These are phyloP conservation scores for Phytophthora litchii DNA, from an alignment of 352 stramenopile genomes.

Conservation along the genomic window DNA sequence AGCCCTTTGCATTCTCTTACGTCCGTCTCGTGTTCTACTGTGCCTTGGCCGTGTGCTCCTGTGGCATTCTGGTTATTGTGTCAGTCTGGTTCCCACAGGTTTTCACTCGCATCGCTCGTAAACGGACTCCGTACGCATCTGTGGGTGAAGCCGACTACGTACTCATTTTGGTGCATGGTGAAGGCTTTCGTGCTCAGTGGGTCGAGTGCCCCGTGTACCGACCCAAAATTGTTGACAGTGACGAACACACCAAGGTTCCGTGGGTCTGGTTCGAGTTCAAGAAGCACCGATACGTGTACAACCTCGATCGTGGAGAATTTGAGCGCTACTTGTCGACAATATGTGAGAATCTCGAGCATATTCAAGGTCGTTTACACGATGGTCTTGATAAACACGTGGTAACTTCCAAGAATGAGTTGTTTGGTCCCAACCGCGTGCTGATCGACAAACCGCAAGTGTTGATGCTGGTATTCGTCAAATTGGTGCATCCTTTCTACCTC, in stretches of 20 bases:
- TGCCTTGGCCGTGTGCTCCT: constrained; percentile 33
- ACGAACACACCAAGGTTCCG: not conserved
- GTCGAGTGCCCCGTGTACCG: constrained; percentile 48
- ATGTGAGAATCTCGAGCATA: constrained; percentile 35
- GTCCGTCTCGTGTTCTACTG: constrained; percentile 42
- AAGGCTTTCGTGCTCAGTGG: constrained; percentile 45
- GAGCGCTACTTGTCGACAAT: constrained; percentile 52
- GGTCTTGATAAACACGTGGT: constrained; percentile 36
- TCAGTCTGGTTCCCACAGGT: constrained; percentile 71
- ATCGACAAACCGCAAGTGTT: constrained; percentile 45
- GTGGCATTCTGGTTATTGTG: constrained; percentile 39
- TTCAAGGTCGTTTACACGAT: constrained; percentile 24
- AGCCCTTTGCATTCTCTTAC: constrained; percentile 46
- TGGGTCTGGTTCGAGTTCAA: constrained; percentile 70
- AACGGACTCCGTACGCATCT: constrained; percentile 23
- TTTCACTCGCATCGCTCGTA: constrained; percentile 58
- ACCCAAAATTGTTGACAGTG: too few relatives aligned
- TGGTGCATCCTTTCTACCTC: constrained; percentile 65
- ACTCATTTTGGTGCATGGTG: constrained; percentile 46
- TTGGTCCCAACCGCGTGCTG: constrained; percentile 56
- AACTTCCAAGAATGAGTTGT: constrained; percentile 31
- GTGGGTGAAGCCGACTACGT: constrained; percentile 53
- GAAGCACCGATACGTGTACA: constrained; percentile 72
- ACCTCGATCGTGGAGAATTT: constrained; percentile 52
- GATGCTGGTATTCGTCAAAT: constrained; percentile 55